A percentile compares a stretch with the other conserved stretches of the same genome.
phyloP scores from a whole-genome alignment of 1,139 yeast species.

The Meyerozyma elateridarum region DNA sequence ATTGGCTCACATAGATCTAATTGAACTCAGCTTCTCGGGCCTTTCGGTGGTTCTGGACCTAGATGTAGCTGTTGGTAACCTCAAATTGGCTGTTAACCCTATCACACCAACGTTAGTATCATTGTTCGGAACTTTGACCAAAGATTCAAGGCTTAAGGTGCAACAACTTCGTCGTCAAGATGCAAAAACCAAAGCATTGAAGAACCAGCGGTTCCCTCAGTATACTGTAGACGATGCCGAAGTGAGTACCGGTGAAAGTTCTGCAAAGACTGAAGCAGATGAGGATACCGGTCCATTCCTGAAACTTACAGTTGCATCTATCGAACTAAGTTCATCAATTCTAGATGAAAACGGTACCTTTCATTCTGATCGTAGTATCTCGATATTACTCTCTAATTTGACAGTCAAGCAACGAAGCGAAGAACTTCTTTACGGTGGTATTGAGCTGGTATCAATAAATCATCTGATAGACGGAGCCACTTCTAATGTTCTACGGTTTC shows the following conservation, averaged over 20 bases:
- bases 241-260: constrained; percentile 9
- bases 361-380: constrained; percentile 23
- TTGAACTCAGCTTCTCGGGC: constrained; percentile 48
- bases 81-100: constrained; percentile 41
- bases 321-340: constrained; percentile 44
- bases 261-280: constrained; percentile 5
- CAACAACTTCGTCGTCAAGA: constrained; percentile 27
- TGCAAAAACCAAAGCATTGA: constrained; percentile 6
- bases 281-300: constrained; percentile 26
- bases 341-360: constrained; percentile 35
- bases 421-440: constrained; percentile 43
- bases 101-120: constrained; percentile 31
- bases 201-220: constrained; percentile 25
- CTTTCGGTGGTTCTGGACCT: constrained; percentile 45
- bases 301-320: constrained; percentile 26
- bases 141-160: constrained; percentile 27
- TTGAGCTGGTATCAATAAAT: constrained; percentile 27
- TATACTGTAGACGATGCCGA: constrained; percentile 22
- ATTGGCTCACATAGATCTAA: constrained; percentile 24
- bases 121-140: constrained; percentile 28
- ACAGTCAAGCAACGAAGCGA: constrained; percentile 41
- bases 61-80: constrained; percentile 38
- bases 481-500: constrained; percentile 19
- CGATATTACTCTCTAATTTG: constrained; percentile 25
- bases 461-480: constrained; percentile 15